phyloP scores from a whole-genome alignment of 1,284 basidiomycete genomes.

The Sporisorium iseilematis-ciliati region DNA sequence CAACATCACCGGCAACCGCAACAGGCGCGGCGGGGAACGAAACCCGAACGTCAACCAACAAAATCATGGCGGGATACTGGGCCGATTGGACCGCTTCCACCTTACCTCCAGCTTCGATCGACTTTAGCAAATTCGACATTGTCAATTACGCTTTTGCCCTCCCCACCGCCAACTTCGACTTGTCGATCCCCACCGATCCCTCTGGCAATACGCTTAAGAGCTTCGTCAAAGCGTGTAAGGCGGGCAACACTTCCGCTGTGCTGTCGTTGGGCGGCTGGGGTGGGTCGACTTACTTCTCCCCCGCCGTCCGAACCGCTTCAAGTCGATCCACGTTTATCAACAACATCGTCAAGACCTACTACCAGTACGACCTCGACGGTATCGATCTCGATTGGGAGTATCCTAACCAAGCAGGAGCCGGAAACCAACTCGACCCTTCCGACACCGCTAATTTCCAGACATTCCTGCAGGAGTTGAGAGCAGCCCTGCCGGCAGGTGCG shows the following conservation, averaged over 20 bases:
- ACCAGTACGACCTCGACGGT: constrained; percentile 74
- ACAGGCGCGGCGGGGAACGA: constrained; percentile 1
- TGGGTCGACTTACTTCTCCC: constrained; percentile 52
- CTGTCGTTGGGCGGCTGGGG: constrained; percentile 62
- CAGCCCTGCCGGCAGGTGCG: constrained; percentile 71
- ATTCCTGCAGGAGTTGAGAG: constrained; percentile 66
- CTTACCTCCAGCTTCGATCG: constrained; percentile 49
- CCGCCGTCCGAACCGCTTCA: constrained; percentile 40
- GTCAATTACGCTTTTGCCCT: constrained; percentile 63
- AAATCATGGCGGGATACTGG: constrained; percentile 59
- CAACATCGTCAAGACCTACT: constrained; percentile 70
- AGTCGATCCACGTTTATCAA: constrained; percentile 42
- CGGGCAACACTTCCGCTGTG: constrained; percentile 42
- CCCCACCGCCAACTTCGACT: constrained; percentile 41
- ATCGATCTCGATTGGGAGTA: constrained; percentile 76
- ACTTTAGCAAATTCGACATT: constrained; percentile 58
- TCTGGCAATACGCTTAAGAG: constrained; percentile 28
- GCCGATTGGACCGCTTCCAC: constrained; percentile 48
- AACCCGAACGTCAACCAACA: constrained; percentile 25
- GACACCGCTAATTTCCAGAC: constrained; percentile 62
- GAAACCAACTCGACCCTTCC: constrained; percentile 61
- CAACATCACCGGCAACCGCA: background rate
- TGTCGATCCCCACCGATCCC: constrained; percentile 43
- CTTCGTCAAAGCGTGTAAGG: constrained; percentile 53
- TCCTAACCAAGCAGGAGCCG: constrained; percentile 17